A percentile compares a stretch with the other conserved stretches of the same genome.
These are phyloP conservation scores for Pseudogymnoascus sp. DNA, from an alignment of 2,329 filamentous ascomycete species.

Conservation along the genomic window DNA sequence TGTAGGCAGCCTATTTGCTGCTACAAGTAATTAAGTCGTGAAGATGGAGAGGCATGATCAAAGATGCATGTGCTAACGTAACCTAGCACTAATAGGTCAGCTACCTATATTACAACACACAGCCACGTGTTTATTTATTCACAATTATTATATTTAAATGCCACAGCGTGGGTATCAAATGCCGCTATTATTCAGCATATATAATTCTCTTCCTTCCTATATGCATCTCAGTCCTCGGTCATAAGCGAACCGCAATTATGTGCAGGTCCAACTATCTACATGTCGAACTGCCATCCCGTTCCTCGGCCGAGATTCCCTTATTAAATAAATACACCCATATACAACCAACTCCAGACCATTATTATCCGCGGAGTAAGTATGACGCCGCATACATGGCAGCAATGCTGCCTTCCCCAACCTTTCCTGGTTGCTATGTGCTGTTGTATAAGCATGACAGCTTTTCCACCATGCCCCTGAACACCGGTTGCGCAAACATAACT, in stretches of 20 bases:
- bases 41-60: not conserved
- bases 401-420: not conserved
- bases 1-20: not conserved
- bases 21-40: not conserved
- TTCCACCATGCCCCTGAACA: not conserved
- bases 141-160: not conserved
- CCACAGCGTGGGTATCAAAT: not conserved
- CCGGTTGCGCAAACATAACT: not conserved
- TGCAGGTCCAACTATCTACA: not conserved
- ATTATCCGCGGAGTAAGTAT: not conserved
- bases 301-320: not conserved
- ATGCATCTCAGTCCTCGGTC: not conserved
- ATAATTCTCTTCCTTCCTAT: not conserved
- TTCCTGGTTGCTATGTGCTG: not conserved
- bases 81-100: too few species aligned
- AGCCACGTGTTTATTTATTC: not conserved
- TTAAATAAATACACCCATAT: not conserved
- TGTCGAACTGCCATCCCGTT: not conserved
- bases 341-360: not conserved
- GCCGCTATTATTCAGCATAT: constrained; percentile 3
- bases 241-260: not conserved
- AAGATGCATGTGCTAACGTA: not conserved
- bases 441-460: not conserved
- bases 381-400: constrained; percentile 2
- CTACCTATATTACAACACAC: not conserved